Base-by-base conservation (phyloP, 139 green algal genomes). In the Asterochloris sp. region DNA sequence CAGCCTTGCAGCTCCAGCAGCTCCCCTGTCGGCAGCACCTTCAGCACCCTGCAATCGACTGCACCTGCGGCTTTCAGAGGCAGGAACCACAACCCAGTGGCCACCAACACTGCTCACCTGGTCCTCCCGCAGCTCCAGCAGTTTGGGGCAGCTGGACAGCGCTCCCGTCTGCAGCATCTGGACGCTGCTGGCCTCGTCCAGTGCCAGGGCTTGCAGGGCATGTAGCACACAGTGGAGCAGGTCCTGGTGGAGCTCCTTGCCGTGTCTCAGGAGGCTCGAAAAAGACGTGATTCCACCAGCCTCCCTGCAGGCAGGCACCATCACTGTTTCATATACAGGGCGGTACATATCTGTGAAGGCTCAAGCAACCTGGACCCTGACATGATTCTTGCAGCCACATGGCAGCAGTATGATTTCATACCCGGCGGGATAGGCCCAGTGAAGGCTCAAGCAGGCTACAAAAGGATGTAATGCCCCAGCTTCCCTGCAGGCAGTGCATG, bases 81-180 rank as follows among this genome's bases (percentile, higher is more conserved):
- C 19, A 27, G 38, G 9, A 78, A 6, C 61, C 8, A 28, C 10
- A 15, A 38, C 17, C 16, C 0, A 79, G 15, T 62, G n/a, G 38
- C 38, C 12, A 60, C 14, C 6, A 21, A 28, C 2, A 9, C 73
- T 76, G n/a, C 80, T 74, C 74, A 69, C 29, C 26, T 77, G 29
- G 12, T 73, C 74, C 54, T 68, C 24, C 13, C 13, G 54, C 28
- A 69, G 61, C 23, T 83, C 75, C 47, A 86, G 78, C 64, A 85
- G 75, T 69, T 83, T 77, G 61, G 83, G 74, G 60, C 82, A 19
- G n/a, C 75, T 27, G 27, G 82, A 71, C 23, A 86, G 69, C 27
- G 67, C 76, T 15, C 69, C 68, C 13, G 77, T 69, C 29, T 73
- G 28, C n/a, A 80, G 77, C 21, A 79, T 27, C 0, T 60, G 76